These are phyloP conservation scores for Pelargonium myrrhifolium DNA, from an alignment of 441 rosid genomes.

Conservation along the genomic window DNA sequence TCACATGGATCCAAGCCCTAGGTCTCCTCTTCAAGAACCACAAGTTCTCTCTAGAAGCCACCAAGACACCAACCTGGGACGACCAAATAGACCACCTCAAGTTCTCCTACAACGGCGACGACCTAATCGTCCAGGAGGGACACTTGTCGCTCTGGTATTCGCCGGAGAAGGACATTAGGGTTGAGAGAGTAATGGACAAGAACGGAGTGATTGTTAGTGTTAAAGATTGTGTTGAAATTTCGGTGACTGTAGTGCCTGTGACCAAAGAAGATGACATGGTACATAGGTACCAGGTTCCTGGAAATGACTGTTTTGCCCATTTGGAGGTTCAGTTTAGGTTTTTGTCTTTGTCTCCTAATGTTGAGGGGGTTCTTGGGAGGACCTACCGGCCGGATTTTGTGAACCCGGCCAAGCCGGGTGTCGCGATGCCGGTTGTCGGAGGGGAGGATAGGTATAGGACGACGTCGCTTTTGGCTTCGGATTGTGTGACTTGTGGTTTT, in stretches of 20 bases:
- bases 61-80: slow-evolving; percentile 47
- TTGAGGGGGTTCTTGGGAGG: slow-evolving; percentile 65
- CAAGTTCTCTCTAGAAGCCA: slow-evolving; percentile 58
- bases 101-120: slow-evolving; percentile 45
- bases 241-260: slow-evolving; percentile 61
- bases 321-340: slow-evolving; percentile 63
- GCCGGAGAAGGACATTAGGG: slow-evolving; percentile 36
- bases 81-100: slow-evolving; percentile 43
- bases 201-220: no score
- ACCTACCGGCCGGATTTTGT: slow-evolving; percentile 61
- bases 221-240: slow-evolving; percentile 25
- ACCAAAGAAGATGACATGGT: slow-evolving; percentile 23
- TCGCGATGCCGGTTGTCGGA: slow-evolving; percentile 65
- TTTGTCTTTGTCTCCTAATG: slow-evolving; percentile 45
- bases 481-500: slow-evolving; percentile 38
- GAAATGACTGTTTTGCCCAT: slow-evolving; percentile 61
- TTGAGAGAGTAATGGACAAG: slow-evolving; percentile 7
- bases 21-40: slow-evolving; percentile 55
- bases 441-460: slow-evolving; percentile 59
- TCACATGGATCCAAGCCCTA: slow-evolving; percentile 76
- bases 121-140: slow-evolving; percentile 37
- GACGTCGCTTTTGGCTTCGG: slow-evolving; percentile 40
- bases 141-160: slow-evolving; percentile 42
- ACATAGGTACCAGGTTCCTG: slow-evolving; percentile 52
- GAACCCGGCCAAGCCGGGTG: slow-evolving; percentile 61